These are phyloP conservation scores for Pythium brassicae DNA, from an alignment of 352 stramenopile species.

Conservation along the genomic window DNA sequence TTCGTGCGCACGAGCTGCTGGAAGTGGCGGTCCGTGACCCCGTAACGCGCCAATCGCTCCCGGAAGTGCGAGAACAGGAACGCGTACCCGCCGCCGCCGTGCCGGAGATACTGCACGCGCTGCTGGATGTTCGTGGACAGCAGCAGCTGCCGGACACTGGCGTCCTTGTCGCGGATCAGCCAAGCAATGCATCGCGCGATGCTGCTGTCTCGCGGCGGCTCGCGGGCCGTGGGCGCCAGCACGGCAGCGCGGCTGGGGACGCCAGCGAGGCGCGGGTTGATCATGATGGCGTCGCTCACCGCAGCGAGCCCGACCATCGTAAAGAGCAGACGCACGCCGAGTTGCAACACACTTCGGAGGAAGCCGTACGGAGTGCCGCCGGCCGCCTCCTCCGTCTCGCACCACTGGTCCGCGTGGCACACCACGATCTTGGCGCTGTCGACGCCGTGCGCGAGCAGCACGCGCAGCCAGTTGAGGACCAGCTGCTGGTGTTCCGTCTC, in stretches of 20 bases:
- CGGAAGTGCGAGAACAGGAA: slow-evolving; percentile 57
- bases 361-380: slow-evolving; percentile 18
- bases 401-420: slow-evolving; percentile 72
- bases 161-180: slow-evolving; percentile 22
- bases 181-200: slow-evolving; percentile 34
- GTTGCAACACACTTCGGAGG: slow-evolving; percentile 30
- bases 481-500: slow-evolving; percentile 5
- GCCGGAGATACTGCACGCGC: slow-evolving; percentile 62
- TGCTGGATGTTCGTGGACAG: slow-evolving; percentile 65
- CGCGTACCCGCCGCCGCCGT: slow-evolving; percentile 64
- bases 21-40: slow-evolving; percentile 36
- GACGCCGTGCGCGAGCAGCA: slow-evolving; percentile 29
- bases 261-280: slow-evolving; percentile 26
- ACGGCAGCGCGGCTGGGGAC: background rate
- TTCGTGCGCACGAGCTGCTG: slow-evolving; percentile 37
- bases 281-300: slow-evolving; percentile 43
- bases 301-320: slow-evolving; percentile 57
- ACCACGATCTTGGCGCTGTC: slow-evolving; percentile 50
- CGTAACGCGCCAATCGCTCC: slow-evolving; percentile 24
- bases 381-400: slow-evolving; percentile 18
- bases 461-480: slow-evolving; percentile 31
- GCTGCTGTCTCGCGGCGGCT: slow-evolving; percentile 38
- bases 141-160: slow-evolving; percentile 30
- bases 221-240: background rate
- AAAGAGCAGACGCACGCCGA: slow-evolving; percentile 53